Percentiles rank a stretch among this genome's conserved stretches.
Evolutionary conservation across 2,329 filamentous ascomycete genomes (phyloP).

Genomic region (Diaporthe vexans): DNA sequence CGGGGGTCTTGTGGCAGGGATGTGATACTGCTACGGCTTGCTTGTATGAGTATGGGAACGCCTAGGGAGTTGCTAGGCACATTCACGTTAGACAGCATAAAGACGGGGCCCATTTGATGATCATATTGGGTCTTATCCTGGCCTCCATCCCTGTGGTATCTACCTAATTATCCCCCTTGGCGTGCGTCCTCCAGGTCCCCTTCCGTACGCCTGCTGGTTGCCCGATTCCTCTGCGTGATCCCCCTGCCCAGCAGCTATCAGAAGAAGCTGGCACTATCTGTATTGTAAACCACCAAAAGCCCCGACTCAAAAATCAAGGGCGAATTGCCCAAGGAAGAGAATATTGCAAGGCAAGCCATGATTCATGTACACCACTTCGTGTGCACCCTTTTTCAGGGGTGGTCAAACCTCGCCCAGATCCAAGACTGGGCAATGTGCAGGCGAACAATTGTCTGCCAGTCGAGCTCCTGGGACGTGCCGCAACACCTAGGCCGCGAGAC

Average conservation of each 20-base stretch:
- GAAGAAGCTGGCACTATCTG: neutral
- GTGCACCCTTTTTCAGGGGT: neutral
- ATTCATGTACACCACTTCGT: neutral
- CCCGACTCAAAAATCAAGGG: neutral
- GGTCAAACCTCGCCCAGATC: neutral
- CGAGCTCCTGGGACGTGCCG: neutral
- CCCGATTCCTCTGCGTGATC: neutral
- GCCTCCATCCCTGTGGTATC: slow-evolving; percentile 32
- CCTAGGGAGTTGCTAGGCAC: slow-evolving; percentile 39
- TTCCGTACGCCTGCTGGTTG: slow-evolving; percentile 11
- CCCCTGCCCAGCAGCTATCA: slow-evolving; percentile 7
- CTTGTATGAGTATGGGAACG: slow-evolving; percentile 45
- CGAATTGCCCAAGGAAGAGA: neutral
- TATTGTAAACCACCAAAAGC: neutral
- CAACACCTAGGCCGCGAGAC: slow-evolving; percentile 54
- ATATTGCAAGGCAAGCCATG: neutral
- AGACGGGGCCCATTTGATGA: slow-evolving; percentile 28
- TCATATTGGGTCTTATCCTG: slow-evolving; percentile 13
- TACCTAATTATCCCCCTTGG: slow-evolving; percentile 22
- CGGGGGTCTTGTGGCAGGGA: slow-evolving; percentile 34
- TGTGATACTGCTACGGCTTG: slow-evolving; percentile 22
- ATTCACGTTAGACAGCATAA: slow-evolving; percentile 41
- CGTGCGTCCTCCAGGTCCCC: neutral
- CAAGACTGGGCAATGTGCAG: neutral
- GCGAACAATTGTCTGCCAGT: neutral